Percentiles rank a stretch among this genome's conserved stretches.
phyloP scores from a whole-genome alignment of 1,139 yeast species.

The Kodamaea suecica region DNA sequence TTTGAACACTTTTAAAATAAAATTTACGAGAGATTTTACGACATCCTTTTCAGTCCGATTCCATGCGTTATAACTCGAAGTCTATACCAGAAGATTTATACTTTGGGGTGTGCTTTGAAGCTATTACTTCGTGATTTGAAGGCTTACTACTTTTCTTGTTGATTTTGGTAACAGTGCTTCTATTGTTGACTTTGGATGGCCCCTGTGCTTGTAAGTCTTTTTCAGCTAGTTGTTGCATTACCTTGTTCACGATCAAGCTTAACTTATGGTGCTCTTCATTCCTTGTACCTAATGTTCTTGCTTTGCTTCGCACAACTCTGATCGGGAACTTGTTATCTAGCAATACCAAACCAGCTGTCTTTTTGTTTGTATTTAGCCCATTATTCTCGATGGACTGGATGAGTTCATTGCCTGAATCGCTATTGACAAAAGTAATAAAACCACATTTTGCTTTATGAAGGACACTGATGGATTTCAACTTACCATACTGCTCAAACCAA shows the following conservation, averaged over 20 bases:
- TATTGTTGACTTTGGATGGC: neutral
- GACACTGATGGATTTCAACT: slow-evolving; percentile 48
- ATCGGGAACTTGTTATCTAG: slow-evolving; percentile 43
- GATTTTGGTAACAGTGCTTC: slow-evolving; percentile 4
- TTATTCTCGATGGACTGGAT: slow-evolving; percentile 35
- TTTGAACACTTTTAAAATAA: neutral
- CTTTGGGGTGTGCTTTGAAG: slow-evolving; percentile 4
- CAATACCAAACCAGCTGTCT: slow-evolving; percentile 36
- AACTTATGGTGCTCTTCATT: slow-evolving; percentile 51
- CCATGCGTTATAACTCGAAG: slow-evolving; percentile 12
- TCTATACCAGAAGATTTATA: slow-evolving; percentile 18
- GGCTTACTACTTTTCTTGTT: slow-evolving; percentile 1
- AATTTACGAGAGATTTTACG: too few relatives aligned
- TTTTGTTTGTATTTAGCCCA: slow-evolving; percentile 26
- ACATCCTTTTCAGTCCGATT: too few relatives aligned
- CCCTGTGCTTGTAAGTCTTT: slow-evolving; percentile 22
- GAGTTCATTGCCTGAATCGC: slow-evolving; percentile 54
- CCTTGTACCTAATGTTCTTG: slow-evolving; percentile 45
- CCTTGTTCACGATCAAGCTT: slow-evolving; percentile 54
- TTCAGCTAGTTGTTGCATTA: slow-evolving; percentile 53
- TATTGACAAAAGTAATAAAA: slow-evolving; percentile 49
- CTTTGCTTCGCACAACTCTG: slow-evolving; percentile 66
- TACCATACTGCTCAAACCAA: slow-evolving; percentile 45
- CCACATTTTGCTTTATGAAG: slow-evolving; percentile 67
- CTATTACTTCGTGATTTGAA: neutral